These are phyloP conservation scores for Drechmeria coniospora DNA, from an alignment of 2,329 filamentous ascomycete genomes.

Conservation along the genomic window DNA sequence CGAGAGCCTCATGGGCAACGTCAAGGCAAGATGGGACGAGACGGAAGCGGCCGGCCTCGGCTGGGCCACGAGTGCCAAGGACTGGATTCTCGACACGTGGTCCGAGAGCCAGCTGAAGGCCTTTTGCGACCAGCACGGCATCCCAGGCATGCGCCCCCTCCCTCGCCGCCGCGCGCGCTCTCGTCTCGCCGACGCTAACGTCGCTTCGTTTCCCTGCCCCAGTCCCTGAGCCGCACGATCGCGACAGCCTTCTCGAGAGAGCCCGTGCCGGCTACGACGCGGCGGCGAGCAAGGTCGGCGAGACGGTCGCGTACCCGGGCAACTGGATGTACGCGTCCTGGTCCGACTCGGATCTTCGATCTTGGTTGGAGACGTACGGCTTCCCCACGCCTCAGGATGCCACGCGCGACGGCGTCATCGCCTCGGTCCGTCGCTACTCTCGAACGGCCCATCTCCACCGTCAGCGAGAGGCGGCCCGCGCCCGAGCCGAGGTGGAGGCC, in stretches of 20 bases:
- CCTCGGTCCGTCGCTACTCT: conserved; percentile 79
- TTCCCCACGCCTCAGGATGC: conserved; percentile 74
- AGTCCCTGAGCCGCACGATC: conserved; percentile 73
- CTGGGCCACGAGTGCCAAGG: conserved; percentile 56
- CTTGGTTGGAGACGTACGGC: conserved; percentile 81
- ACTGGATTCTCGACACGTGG: conserved; percentile 95
- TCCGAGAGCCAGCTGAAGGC: conserved; percentile 84
- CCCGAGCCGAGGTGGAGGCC: conserved; percentile 48
- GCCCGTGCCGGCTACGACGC: conserved; percentile 70
- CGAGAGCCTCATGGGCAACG: conserved; percentile 51
- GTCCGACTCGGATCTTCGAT: conserved; percentile 86
- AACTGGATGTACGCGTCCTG: conserved; percentile 88
- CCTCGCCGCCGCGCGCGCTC: background rate
- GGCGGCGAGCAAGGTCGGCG: conserved; percentile 56
- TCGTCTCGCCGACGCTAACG: no score
- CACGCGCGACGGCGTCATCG: conserved; percentile 75
- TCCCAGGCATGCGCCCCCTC: conserved; percentile 39
- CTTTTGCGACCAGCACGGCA: conserved; percentile 76
- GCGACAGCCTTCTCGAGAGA: conserved; percentile 66
- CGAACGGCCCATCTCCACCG: conserved; percentile 58
- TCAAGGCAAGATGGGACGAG: conserved; percentile 63
- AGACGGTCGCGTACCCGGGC: conserved; percentile 75
- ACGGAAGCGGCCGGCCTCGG: conserved; percentile 62
- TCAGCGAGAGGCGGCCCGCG: conserved; percentile 43
- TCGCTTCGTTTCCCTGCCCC: no score